These are phyloP conservation scores for Xerocomellus chrysenteron DNA, from an alignment of 768 basidiomycete species.

Conservation along the genomic window DNA sequence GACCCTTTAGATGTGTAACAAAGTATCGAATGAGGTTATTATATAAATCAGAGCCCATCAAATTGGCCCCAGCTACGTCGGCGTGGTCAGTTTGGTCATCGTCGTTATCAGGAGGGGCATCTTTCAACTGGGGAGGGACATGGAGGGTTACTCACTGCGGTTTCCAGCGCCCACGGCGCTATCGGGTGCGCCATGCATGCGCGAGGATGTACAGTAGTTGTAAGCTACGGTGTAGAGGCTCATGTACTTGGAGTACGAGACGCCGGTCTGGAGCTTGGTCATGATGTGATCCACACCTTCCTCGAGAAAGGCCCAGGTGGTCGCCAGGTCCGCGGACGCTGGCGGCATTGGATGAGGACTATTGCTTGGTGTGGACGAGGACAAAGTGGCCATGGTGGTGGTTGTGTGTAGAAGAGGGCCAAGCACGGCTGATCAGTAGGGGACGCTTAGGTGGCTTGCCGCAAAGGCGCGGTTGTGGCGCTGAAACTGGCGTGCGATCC, in stretches of 20 bases:
- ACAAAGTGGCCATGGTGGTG: conserved; percentile 33
- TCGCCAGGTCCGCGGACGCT: conserved; percentile 65
- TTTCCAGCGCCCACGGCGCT: conserved; percentile 35
- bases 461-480: conserved; percentile 32
- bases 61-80: conserved; percentile 75
- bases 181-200: conserved; percentile 57
- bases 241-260: conserved; percentile 90
- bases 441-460: conserved; percentile 10
- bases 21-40: conserved; percentile 94
- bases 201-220: conserved; percentile 94
- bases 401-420: conserved; percentile 25
- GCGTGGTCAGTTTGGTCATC: conserved; percentile 18
- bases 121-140: conserved; percentile 17
- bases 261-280: conserved; percentile 86
- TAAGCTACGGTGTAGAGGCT: conserved; percentile 89
- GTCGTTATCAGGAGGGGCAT: conserved; percentile 24
- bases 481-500: conserved; percentile 9
- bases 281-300: conserved; percentile 89
- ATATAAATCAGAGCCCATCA: conserved; percentile 98
- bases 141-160: conserved; percentile 52
- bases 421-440: conserved; percentile 11
- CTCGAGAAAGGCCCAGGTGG: conserved; percentile 88
- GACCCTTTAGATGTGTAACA: conserved; percentile 68
- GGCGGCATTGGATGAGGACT: conserved; percentile 58
- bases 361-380: conserved; percentile 31